phyloP scores from a whole-genome alignment of 208 protist genomes.

The Trichomonas vaginalis region DNA sequence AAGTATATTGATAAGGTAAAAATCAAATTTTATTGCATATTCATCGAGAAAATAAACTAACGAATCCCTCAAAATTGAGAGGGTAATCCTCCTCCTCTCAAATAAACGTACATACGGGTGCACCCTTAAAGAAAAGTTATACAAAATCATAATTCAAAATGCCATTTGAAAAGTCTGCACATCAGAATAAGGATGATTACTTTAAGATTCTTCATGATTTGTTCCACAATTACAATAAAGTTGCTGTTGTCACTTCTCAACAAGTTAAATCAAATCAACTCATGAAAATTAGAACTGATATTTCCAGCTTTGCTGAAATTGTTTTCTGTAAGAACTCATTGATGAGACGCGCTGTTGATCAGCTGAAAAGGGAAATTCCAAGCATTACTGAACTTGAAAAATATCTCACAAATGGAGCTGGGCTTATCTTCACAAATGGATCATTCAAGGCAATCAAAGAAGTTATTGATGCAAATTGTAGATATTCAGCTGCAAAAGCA shows the following conservation, averaged over 20 bases:
- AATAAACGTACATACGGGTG: too few species aligned
- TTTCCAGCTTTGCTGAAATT: background rate
- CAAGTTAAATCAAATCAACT: background rate
- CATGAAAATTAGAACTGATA: background rate
- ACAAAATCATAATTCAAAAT: too few species aligned
- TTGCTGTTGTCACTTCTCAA: background rate
- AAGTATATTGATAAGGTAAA: too few species aligned
- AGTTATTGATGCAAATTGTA: background rate
- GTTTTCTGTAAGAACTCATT: background rate
- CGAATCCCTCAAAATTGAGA: too few species aligned
- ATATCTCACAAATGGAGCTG: background rate
- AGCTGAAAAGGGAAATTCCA: background rate
- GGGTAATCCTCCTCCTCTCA: too few species aligned
- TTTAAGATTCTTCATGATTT: background rate
- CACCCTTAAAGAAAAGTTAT: too few species aligned
- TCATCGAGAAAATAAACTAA: too few species aligned
- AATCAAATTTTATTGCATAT: too few species aligned
- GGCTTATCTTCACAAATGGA: background rate
- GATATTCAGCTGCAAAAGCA: slow-evolving; percentile 66
- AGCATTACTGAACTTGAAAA: background rate
- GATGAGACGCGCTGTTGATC: background rate
- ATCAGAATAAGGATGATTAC: background rate
- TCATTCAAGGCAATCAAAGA: background rate
- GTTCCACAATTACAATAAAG: background rate
- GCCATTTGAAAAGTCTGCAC: background rate